Evolutionary conservation across 306 rosid species (phyloP).

Genomic region (Sicyos edulis): DNA sequence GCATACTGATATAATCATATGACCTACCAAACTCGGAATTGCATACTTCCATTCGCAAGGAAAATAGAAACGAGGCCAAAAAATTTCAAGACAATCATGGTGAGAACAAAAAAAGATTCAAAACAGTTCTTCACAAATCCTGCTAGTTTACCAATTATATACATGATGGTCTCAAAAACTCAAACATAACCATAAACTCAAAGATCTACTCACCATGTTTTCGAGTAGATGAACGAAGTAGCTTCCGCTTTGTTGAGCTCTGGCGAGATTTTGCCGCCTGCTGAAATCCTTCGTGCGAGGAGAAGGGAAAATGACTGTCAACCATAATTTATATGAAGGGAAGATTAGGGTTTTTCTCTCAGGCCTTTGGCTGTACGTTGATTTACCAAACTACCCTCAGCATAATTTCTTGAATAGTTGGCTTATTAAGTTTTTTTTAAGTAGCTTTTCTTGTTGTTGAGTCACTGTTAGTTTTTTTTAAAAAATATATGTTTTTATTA

Average conservation of each 20-base stretch:
- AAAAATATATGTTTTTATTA: too few species aligned
- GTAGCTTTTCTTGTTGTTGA: too few species aligned
- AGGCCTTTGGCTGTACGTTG: not conserved
- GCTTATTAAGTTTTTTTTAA: too few species aligned
- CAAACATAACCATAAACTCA: not conserved
- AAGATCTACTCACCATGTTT: conserved; percentile 16
- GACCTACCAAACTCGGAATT: not conserved
- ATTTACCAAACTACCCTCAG: too few species aligned
- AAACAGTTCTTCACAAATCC: not conserved
- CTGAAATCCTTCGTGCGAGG: conserved; percentile 1
- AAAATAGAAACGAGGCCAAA: not conserved
- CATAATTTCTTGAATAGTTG: too few species aligned
- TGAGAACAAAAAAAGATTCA: not conserved
- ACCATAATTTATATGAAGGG: not conserved
- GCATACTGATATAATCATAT: not conserved
- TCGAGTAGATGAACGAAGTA: not conserved
- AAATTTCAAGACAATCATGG: not conserved
- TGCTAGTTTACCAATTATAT: not conserved
- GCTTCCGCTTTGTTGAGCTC: conserved; percentile 4
- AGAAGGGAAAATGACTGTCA: not conserved
- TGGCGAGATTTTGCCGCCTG: conserved; percentile 13
- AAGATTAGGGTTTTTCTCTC: not conserved
- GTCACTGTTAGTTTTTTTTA: too few species aligned
- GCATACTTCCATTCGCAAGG: not conserved
- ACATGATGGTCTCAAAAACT: not conserved